These are phyloP conservation scores for Agaricus blazei DNA, from an alignment of 768 basidiomycete species.

Conservation along the genomic window DNA sequence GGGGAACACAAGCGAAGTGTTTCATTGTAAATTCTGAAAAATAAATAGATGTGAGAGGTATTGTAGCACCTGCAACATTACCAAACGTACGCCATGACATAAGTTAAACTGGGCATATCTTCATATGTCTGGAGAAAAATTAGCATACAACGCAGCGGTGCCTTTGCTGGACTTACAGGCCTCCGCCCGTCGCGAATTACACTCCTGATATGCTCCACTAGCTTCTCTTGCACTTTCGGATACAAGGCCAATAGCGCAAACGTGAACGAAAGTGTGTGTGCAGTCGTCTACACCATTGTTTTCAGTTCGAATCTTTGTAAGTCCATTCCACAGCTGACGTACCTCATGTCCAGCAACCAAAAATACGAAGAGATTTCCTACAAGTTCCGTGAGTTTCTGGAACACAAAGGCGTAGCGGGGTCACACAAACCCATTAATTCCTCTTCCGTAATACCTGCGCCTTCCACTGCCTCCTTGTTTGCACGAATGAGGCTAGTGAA, in stretches of 20 bases:
- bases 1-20: conserved; percentile 44
- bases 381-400: neutral
- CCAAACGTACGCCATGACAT: conserved; percentile 31
- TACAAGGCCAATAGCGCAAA: conserved; percentile 37
- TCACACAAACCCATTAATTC: conserved; percentile 33
- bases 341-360: conserved; percentile 63
- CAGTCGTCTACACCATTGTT: conserved; percentile 23
- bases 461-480: conserved; percentile 33
- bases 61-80: neutral
- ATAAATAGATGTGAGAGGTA: neutral
- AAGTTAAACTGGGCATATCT: conserved; percentile 32
- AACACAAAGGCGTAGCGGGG: neutral
- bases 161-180: conserved; percentile 20
- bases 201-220: conserved; percentile 28
- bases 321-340: neutral
- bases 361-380: conserved; percentile 45
- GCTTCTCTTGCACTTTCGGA: conserved; percentile 29
- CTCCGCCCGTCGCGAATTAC: conserved; percentile 25
- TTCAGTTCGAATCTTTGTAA: neutral
- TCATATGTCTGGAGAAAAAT: conserved; percentile 28
- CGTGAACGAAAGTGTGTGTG: conserved; percentile 28
- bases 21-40: conserved; percentile 41
- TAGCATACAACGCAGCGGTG: neutral
- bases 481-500: conserved; percentile 49
- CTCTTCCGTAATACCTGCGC: conserved; percentile 32